Base-by-base conservation (phyloP, 2,329 filamentous ascomycete species). In the Epichloe sp. region DNA sequence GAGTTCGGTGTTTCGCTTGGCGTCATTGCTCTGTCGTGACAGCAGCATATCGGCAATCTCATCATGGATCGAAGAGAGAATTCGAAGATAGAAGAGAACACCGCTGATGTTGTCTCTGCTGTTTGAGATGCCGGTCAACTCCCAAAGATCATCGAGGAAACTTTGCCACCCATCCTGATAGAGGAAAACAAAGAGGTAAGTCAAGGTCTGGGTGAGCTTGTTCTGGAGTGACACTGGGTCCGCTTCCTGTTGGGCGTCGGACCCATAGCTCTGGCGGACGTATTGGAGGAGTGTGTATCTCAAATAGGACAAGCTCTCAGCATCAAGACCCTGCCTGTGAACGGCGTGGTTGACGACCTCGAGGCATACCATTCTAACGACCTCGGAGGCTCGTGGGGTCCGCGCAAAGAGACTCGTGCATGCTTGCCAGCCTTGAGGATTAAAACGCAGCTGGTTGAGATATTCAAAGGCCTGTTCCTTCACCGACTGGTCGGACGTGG, bases 1-100 rank as follows among this genome's bases (percentile, higher is more conserved):
- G 57, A 98, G 76, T 56, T 90, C 82, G 23, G 83, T 88, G 64
- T 95, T 94, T 55, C 86, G 83, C 67, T 88, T 91, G 58, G 85
- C 80, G 63, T 97, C 89, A 51, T 79, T 79, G 44, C 78, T 80
- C 48, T 88, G 83, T 40, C 91, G 81, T 46, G 85, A 82, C 49
- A 97, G 78, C 57, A 97, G 77, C 59, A 93, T 83, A 69, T 98
- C 93, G 56, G 91, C 93, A 62, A 98, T 96, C 68, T 98, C 93
- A 61, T 98, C 93, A 63, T 98, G 93, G 45, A 98, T 84, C 36
- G 90, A 93, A 57, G 84, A 80, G 45, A 97, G 77, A 56, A 96
- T 82, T 48, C 91, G 85, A 51, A 98, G 78, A 69, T 96, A 97
- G 59, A 98, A 80, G 36, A 90, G 73, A 46, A 93, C 86, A 3